Percentiles rank a stretch among this genome's conserved stretches.
These are phyloP conservation scores for Plasmopara viticola DNA, from an alignment of 352 stramenopile species.

Conservation along the genomic window DNA sequence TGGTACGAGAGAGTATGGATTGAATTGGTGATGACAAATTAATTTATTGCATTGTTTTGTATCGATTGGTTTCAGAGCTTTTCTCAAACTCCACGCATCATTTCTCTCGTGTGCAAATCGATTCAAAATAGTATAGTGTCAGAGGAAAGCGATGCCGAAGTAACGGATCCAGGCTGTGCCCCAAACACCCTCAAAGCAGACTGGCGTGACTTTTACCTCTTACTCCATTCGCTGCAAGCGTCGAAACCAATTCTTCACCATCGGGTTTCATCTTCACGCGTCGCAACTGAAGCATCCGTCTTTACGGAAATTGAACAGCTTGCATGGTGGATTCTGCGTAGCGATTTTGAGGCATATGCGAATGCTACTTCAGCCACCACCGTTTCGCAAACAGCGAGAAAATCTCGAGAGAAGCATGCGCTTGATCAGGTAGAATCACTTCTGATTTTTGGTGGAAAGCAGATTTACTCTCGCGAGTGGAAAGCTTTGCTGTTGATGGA, in stretches of 20 bases:
- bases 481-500: conserved; percentile 76
- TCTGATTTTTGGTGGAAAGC: conserved; percentile 59
- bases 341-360: conserved; percentile 13
- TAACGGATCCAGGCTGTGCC: conserved; percentile 1
- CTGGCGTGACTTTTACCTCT: conserved; percentile 55
- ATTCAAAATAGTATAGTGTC: conserved; percentile 24
- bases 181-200: conserved; percentile 23
- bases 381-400: not conserved
- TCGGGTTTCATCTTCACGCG: conserved; percentile 41
- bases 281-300: conserved; percentile 40
- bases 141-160: conserved; percentile 3
- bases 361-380: conserved; percentile 5
- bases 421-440: conserved; percentile 32
- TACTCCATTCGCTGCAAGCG: conserved; percentile 67
- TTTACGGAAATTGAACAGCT: conserved; percentile 46
- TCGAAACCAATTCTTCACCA: conserved; percentile 79
- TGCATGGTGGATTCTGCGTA: conserved; percentile 29
- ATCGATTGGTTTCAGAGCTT: conserved; percentile 27
- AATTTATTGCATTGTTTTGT: conserved; percentile 1
- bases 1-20: conserved; percentile 30
- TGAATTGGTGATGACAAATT: conserved; percentile 2
- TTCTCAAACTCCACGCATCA: conserved; percentile 45
- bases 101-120: conserved; percentile 44
- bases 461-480: conserved; percentile 63
- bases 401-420: conserved; percentile 25